These are phyloP conservation scores for Lepidopterella palustris DNA, from an alignment of 495 filamentous ascomycete genomes.

Conservation along the genomic window DNA sequence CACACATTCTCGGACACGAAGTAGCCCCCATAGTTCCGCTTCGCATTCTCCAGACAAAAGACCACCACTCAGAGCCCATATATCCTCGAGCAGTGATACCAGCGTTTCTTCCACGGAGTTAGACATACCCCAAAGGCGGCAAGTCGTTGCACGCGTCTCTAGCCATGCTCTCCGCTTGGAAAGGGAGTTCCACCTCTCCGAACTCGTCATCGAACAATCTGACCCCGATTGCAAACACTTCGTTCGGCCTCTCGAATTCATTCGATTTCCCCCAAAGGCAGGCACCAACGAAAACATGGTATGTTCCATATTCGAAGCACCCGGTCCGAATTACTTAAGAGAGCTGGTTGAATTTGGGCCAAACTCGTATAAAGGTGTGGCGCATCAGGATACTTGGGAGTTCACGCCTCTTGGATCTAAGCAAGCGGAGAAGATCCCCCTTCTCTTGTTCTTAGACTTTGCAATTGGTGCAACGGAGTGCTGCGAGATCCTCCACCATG, in stretches of 20 bases:
- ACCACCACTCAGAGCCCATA: conserved; percentile 17
- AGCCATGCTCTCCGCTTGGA: conserved; percentile 74
- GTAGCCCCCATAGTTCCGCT: conserved; percentile 1
- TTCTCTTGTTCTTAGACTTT: conserved; percentile 76
- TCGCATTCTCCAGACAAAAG: conserved; percentile 17
- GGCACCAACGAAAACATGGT: conserved; percentile 59
- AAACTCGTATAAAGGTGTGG: conserved; percentile 41
- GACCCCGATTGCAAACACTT: conserved; percentile 72
- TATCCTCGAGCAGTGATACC: conserved; percentile 25
- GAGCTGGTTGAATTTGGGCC: conserved; percentile 70
- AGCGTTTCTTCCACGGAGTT: background rate
- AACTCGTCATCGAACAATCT: conserved; percentile 58
- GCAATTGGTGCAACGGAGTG: conserved; percentile 81
- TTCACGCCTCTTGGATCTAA: conserved; percentile 32
- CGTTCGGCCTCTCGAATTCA: conserved; percentile 64
- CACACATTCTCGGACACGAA: conserved; percentile 13
- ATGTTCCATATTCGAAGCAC: conserved; percentile 72
- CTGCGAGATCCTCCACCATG: conserved; percentile 79
- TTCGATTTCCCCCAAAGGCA: conserved; percentile 55
- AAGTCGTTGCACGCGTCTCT: conserved; percentile 71
- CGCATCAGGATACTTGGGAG: conserved; percentile 24
- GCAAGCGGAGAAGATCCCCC: conserved; percentile 52
- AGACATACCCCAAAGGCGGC: conserved; percentile 15
- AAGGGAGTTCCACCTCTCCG: conserved; percentile 73
- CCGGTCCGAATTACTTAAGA: conserved; percentile 64